Percentiles rank a stretch among this genome's conserved stretches.
These are phyloP conservation scores for Phytophthora kernoviae DNA, from an alignment of 352 stramenopile species.

Conservation along the genomic window DNA sequence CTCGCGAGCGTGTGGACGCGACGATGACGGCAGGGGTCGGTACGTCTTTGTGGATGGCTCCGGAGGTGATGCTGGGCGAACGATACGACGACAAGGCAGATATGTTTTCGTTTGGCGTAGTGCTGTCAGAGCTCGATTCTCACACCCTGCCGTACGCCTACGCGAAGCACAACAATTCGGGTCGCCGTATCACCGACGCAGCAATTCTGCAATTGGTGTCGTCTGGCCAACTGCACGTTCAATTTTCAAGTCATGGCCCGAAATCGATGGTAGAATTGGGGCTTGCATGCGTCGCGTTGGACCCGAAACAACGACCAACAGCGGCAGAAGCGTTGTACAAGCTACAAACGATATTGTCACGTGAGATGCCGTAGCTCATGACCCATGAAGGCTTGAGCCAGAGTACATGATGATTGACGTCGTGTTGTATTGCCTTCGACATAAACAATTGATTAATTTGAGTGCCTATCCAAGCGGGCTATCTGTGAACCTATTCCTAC, in stretches of 20 bases:
- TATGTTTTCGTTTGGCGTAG: conserved; percentile 44
- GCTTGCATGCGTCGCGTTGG: conserved; percentile 30
- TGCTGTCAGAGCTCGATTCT: conserved; percentile 37
- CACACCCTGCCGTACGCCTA: conserved; percentile 30
- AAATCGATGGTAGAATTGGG: conserved; percentile 28
- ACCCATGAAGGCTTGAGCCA: not conserved
- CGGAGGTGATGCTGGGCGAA: conserved; percentile 36
- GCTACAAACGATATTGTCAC: conserved; percentile 9
- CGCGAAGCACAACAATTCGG: conserved; percentile 23
- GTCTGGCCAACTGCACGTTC: conserved; percentile 33
- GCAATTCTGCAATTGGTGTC: conserved; percentile 50
- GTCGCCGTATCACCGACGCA: conserved; percentile 26
- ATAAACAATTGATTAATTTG: conserved; percentile 18
- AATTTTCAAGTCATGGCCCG: conserved; percentile 28
- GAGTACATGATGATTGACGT: not conserved
- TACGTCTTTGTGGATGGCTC: conserved; percentile 42
- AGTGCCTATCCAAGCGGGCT: conserved; percentile 12
- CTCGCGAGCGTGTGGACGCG: conserved; percentile 25
- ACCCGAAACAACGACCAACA: conserved; percentile 35
- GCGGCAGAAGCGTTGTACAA: conserved; percentile 41
- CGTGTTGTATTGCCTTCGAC: not conserved
- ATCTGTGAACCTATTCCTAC: conserved; percentile 28
- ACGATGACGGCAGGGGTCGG: conserved; percentile 37
- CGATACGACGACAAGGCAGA: conserved; percentile 44
- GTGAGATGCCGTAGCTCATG: not conserved